Conservation (phyloP, 257 asterid genomes). For the Scutellaria barbata region DNA sequence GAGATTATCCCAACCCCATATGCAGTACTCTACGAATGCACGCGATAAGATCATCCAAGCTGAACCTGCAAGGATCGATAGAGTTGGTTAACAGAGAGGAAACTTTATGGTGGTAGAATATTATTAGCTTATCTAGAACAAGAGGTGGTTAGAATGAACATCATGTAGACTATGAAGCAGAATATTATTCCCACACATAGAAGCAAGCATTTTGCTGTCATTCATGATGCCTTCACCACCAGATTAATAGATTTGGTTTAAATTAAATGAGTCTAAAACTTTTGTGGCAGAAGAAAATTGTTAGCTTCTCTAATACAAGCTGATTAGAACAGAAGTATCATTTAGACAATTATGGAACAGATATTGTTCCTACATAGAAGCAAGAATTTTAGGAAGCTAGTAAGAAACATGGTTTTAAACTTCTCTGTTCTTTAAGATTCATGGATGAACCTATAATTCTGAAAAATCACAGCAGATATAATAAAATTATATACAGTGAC, state of each 20-base stretch:
- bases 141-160: neutral
- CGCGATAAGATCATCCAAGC: constrained; percentile 97
- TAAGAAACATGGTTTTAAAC: neutral
- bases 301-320: too few species aligned
- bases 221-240: neutral
- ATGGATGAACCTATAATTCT: neutral
- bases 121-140: too few species aligned
- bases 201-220: neutral
- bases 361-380: neutral
- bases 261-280: neutral
- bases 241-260: neutral
- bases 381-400: neutral
- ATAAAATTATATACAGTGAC: neutral
- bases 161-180: neutral
- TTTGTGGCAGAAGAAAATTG: too few species aligned
- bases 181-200: neutral
- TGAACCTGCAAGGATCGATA: constrained; percentile 60
- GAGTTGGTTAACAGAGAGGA: neutral
- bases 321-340: too few species aligned
- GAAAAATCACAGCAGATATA: neutral
- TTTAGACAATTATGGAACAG: too few species aligned
- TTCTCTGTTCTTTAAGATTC: constrained; percentile 7
- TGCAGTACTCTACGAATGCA: constrained; percentile 75
- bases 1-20: constrained; percentile 98
- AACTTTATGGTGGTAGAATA: too few species aligned